These are phyloP conservation scores for Termitomyces sp. DNA, from an alignment of 768 basidiomycete genomes.

Conservation along the genomic window DNA sequence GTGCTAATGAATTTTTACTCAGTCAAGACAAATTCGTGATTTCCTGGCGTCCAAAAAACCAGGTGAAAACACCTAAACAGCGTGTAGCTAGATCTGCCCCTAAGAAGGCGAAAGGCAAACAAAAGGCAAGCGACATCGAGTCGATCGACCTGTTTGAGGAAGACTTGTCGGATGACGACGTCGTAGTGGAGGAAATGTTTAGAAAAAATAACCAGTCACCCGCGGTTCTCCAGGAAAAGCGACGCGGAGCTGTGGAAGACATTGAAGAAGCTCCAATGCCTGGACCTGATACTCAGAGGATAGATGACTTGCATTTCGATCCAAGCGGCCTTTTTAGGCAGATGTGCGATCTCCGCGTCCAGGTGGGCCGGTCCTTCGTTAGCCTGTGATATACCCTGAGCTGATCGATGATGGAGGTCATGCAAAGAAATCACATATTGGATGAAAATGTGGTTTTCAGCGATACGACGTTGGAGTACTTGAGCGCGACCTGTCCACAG, in stretches of 20 bases:
- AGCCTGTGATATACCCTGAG: not conserved
- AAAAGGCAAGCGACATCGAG: constrained; percentile 23
- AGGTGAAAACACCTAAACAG: constrained; percentile 15
- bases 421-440: constrained; percentile 16
- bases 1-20: constrained; percentile 22
- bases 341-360: constrained; percentile 16
- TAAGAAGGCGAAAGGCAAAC: constrained; percentile 21
- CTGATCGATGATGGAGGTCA: constrained; percentile 20
- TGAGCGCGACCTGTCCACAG: constrained; percentile 34
- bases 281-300: not conserved
- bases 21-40: constrained; percentile 20
- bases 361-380: constrained; percentile 18
- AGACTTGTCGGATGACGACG: constrained; percentile 19
- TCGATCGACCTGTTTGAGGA: constrained; percentile 30
- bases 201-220: not conserved
- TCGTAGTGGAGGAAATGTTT: constrained; percentile 10
- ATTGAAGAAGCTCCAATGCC: not conserved
- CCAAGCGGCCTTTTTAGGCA: constrained; percentile 19
- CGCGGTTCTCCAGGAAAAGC: not conserved
- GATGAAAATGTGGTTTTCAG: constrained; percentile 27
- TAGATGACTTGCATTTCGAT: constrained; percentile 8
- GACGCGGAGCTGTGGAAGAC: not conserved
- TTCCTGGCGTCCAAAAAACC: constrained; percentile 25
- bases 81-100: constrained; percentile 13
- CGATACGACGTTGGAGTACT: constrained; percentile 27